These are phyloP conservation scores for Priceomyces castillae DNA, from an alignment of 805 yeast species.

Conservation along the genomic window DNA sequence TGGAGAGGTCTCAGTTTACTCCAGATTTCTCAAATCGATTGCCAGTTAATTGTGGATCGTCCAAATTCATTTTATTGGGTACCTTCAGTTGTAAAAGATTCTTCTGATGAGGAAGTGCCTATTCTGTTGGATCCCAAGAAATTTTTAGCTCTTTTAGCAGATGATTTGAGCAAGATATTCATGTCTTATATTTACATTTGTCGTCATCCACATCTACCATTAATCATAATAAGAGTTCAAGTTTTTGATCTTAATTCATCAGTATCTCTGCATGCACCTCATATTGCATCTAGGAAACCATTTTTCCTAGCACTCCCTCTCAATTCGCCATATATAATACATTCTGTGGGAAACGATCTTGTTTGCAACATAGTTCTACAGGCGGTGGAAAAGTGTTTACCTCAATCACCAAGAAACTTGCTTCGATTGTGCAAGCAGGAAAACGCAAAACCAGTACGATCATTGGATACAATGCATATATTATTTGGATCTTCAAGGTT, in stretches of 20 bases:
- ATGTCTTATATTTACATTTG: constrained; percentile 65
- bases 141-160: constrained; percentile 48
- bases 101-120: constrained; percentile 26
- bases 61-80: constrained; percentile 49
- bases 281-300: constrained; percentile 55
- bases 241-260: constrained; percentile 50
- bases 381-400: constrained; percentile 53
- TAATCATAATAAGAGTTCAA: constrained; percentile 63
- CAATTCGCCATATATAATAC: constrained; percentile 65
- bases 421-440: constrained; percentile 35
- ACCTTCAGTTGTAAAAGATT: constrained; percentile 44
- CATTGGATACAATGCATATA: constrained; percentile 55
- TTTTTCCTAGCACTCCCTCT: constrained; percentile 64
- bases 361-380: constrained; percentile 57
- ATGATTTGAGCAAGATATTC: constrained; percentile 50
- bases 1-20: constrained; percentile 55
- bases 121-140: constrained; percentile 48
- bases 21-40: constrained; percentile 70
- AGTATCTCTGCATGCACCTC: constrained; percentile 26
- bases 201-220: constrained; percentile 60
- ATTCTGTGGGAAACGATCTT: constrained; percentile 43
- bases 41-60: constrained; percentile 59
- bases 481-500: constrained; percentile 62
- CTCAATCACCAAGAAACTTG: constrained; percentile 43
- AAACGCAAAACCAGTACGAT: constrained; percentile 35